A percentile compares a stretch with the other conserved stretches of the same genome.
These are phyloP conservation scores for Sporisorium iseilematis-ciliati DNA, from an alignment of 1,284 basidiomycete genomes.

Conservation along the genomic window DNA sequence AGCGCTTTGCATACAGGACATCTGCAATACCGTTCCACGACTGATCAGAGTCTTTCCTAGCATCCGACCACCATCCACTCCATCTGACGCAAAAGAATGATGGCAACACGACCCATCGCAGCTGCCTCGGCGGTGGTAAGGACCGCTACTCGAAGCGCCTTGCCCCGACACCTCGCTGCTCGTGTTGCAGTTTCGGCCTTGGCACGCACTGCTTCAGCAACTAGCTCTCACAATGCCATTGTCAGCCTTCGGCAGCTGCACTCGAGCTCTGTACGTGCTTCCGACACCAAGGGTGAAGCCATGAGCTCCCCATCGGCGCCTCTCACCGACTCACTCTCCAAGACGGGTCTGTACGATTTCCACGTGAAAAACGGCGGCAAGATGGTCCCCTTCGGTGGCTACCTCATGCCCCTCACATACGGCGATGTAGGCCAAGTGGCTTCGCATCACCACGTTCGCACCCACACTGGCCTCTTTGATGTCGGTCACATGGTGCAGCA, in stretches of 20 bases:
- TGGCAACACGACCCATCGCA: conserved; percentile 31
- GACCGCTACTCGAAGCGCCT: conserved; percentile 24
- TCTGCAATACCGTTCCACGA: neutral
- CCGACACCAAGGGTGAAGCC: conserved; percentile 35
- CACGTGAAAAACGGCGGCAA: conserved; percentile 87
- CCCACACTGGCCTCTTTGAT: conserved; percentile 89
- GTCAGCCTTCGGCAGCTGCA: conserved; percentile 27
- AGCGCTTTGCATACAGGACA: conserved; percentile 1
- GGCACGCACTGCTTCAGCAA: conserved; percentile 6
- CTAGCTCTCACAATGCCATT: conserved; percentile 5
- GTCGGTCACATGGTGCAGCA: conserved; percentile 91
- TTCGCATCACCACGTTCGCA: conserved; percentile 91
- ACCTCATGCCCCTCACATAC: conserved; percentile 92
- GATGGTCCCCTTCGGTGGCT: conserved; percentile 97
- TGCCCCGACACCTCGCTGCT: conserved; percentile 31
- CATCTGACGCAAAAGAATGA: conserved; percentile 9
- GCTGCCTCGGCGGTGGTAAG: conserved; percentile 30
- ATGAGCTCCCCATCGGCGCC: conserved; percentile 32
- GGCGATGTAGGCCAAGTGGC: conserved; percentile 76
- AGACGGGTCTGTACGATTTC: conserved; percentile 89
- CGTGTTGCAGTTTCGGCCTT: conserved; percentile 20
- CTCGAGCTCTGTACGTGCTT: conserved; percentile 19
- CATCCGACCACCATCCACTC: conserved; percentile 18
- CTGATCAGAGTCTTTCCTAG: neutral
- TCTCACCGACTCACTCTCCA: conserved; percentile 32